Percentiles rank a stretch among this genome's conserved stretches.
Conservation (phyloP, 106 monocot genomes). For the Allium cepa region DNA sequence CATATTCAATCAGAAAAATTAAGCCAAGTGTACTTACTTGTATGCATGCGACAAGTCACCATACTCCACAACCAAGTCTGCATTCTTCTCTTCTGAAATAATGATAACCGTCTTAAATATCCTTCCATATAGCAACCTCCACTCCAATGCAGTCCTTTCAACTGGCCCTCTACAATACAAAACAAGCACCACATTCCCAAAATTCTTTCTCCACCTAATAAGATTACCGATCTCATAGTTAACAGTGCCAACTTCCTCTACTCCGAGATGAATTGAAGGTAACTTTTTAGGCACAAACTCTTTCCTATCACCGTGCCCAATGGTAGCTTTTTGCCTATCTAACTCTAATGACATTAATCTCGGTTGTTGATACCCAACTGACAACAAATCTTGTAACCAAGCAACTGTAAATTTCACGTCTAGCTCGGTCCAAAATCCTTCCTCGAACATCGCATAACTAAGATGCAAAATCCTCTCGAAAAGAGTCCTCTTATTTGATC, state of each 20-base stretch:
- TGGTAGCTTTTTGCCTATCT: constrained; percentile 63
- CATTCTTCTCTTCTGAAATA: constrained; percentile 53
- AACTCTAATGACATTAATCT: constrained; percentile 91
- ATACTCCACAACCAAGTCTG: constrained; percentile 57
- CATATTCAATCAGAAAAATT: not conserved
- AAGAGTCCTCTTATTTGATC: constrained; percentile 65
- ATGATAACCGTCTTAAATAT: constrained; percentile 95
- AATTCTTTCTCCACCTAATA: constrained; percentile 87
- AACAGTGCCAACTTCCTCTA: constrained; percentile 77
- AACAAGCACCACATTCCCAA: constrained; percentile 87
- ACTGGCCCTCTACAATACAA: constrained; percentile 60
- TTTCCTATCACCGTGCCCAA: constrained; percentile 80
- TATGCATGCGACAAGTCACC: constrained; percentile 50
- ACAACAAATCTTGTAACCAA: constrained; percentile 85
- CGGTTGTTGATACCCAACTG: constrained; percentile 82
- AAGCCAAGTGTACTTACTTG: constrained; percentile 43
- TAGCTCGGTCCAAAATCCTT: constrained; percentile 90
- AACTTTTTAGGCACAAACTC: constrained; percentile 81
- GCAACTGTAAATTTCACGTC: constrained; percentile 73
- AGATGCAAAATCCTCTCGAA: constrained; percentile 79
- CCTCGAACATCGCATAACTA: constrained; percentile 86
- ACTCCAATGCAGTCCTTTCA: constrained; percentile 82
- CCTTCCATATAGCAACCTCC: constrained; percentile 95
- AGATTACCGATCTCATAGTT: constrained; percentile 93
- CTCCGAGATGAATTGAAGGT: constrained; percentile 88